Percentiles rank a stretch among this genome's conserved stretches.
These are phyloP conservation scores for Exophiala mesophila DNA, from an alignment of 2,329 filamentous ascomycete genomes.

Conservation along the genomic window DNA sequence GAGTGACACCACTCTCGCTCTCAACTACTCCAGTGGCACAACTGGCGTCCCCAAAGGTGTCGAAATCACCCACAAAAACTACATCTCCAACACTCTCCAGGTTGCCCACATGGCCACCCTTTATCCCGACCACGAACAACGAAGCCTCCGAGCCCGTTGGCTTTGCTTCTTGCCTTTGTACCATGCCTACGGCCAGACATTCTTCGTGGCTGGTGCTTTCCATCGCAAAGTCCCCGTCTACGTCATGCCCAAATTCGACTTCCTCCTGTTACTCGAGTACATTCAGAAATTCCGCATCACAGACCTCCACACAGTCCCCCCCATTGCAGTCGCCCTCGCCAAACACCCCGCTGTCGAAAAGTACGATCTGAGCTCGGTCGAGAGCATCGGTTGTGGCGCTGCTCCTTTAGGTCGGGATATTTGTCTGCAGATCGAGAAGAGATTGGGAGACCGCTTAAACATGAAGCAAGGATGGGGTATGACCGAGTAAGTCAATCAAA, in stretches of 20 bases:
- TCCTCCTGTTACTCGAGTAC: constrained; percentile 63
- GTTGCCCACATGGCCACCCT: constrained; percentile 29
- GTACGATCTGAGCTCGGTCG: constrained; percentile 64
- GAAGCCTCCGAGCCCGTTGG: constrained; percentile 38
- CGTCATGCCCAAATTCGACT: constrained; percentile 74
- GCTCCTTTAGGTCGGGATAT: constrained; percentile 62
- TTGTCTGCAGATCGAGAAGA: constrained; percentile 53
- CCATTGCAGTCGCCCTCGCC: constrained; percentile 66
- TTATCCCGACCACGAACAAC: constrained; percentile 46
- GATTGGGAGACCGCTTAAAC: constrained; percentile 50
- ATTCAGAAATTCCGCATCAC: constrained; percentile 67
- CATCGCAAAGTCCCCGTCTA: constrained; percentile 63
- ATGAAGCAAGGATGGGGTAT: constrained; percentile 78
- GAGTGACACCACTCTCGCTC: constrained; percentile 45
- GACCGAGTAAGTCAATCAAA: constrained; percentile 58
- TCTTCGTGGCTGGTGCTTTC: constrained; percentile 58
- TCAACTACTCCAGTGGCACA: constrained; percentile 72
- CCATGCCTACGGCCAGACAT: constrained; percentile 68
- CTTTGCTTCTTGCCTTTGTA: constrained; percentile 74
- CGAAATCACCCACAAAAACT: constrained; percentile 71
- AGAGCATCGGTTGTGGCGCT: constrained; percentile 58
- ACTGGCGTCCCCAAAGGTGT: constrained; percentile 83
- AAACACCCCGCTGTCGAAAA: constrained; percentile 63
- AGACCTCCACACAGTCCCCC: constrained; percentile 63
- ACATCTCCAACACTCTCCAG: constrained; percentile 57